These are phyloP conservation scores for Diplodia mutila DNA, from an alignment of 2,329 filamentous ascomycete species.

Conservation along the genomic window DNA sequence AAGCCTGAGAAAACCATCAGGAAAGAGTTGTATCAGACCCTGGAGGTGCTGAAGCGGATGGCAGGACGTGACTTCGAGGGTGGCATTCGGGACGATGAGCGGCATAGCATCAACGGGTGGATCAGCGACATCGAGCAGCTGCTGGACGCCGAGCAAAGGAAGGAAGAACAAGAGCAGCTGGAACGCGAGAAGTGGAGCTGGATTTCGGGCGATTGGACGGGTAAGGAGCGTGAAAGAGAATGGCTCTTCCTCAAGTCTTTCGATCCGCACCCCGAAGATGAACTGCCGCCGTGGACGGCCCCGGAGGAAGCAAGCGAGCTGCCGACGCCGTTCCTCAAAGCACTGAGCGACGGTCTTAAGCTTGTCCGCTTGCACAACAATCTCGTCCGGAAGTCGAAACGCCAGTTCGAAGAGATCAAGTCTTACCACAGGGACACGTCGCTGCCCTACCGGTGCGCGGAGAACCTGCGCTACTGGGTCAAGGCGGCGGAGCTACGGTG, in stretches of 20 bases:
- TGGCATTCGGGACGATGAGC: conserved; percentile 79
- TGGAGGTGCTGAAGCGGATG: conserved; percentile 92
- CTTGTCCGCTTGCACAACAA: conserved; percentile 90
- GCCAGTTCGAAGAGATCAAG: conserved; percentile 87
- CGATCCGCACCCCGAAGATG: conserved; percentile 56
- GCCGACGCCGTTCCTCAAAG: conserved; percentile 73
- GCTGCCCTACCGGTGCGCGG: conserved; percentile 91
- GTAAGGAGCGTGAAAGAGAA: conserved; percentile 77
- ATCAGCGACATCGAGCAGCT: conserved; percentile 76
- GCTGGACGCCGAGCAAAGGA: conserved; percentile 73
- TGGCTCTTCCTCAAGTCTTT: conserved; percentile 80
- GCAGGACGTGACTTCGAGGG: conserved; percentile 83
- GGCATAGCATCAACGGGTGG: conserved; percentile 76
- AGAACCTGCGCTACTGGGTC: conserved; percentile 94
- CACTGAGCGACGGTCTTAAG: conserved; percentile 76
- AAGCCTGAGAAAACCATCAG: conserved; percentile 86
- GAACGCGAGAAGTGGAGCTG: conserved; percentile 79
- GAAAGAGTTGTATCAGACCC: conserved; percentile 78
- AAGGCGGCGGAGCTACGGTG: conserved; percentile 95
- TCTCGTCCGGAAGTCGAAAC: conserved; percentile 79
- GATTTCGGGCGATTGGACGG: conserved; percentile 73
- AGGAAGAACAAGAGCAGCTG: conserved; percentile 73
- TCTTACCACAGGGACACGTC: conserved; percentile 88
- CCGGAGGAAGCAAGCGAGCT: conserved; percentile 57
- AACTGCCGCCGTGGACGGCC: conserved; percentile 68